Percentiles rank a stretch among this genome's conserved stretches.
These are phyloP conservation scores for Ophiostoma himal-ulmi DNA, from an alignment of 2,329 filamentous ascomycete species.

Conservation along the genomic window DNA sequence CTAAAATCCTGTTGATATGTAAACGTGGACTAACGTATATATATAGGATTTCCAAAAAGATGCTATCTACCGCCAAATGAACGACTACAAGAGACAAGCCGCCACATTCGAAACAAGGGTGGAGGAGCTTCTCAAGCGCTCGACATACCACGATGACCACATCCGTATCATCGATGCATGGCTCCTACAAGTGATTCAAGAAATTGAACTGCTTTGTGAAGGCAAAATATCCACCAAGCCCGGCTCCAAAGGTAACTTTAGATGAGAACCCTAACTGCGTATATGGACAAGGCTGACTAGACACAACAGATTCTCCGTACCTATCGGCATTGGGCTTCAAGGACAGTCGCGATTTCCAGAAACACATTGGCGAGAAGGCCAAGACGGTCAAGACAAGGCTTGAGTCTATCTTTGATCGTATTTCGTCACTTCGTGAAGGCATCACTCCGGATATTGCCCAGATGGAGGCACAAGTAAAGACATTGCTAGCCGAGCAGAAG, in stretches of 20 bases:
- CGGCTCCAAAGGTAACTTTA: constrained; percentile 38
- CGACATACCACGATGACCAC: constrained; percentile 85
- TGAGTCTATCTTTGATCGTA: constrained; percentile 57
- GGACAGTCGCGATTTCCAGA: constrained; percentile 66
- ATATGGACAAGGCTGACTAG: background rate
- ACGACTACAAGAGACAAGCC: constrained; percentile 92
- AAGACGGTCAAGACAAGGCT: constrained; percentile 71
- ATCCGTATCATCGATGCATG: constrained; percentile 84
- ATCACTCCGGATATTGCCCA: constrained; percentile 63
- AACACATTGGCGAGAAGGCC: constrained; percentile 70
- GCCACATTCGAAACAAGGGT: constrained; percentile 73
- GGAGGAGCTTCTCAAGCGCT: constrained; percentile 70
- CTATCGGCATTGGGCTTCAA: constrained; percentile 57
- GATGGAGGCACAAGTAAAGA: constrained; percentile 68
- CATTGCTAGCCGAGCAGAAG: constrained; percentile 75
- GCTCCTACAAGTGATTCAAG: constrained; percentile 70
- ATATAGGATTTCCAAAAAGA: constrained; percentile 84
- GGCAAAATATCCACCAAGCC: constrained; percentile 42
- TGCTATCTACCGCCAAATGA: constrained; percentile 95
- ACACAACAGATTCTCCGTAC: constrained; percentile 46
- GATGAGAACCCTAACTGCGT: background rate
- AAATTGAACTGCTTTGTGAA: constrained; percentile 55
- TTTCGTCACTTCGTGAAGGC: constrained; percentile 47
- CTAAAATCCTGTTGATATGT: background rate
- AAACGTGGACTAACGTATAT: constrained; percentile 28